Base-by-base conservation (phyloP, 768 basidiomycete genomes). In the Ephemerocybe angulata region DNA sequence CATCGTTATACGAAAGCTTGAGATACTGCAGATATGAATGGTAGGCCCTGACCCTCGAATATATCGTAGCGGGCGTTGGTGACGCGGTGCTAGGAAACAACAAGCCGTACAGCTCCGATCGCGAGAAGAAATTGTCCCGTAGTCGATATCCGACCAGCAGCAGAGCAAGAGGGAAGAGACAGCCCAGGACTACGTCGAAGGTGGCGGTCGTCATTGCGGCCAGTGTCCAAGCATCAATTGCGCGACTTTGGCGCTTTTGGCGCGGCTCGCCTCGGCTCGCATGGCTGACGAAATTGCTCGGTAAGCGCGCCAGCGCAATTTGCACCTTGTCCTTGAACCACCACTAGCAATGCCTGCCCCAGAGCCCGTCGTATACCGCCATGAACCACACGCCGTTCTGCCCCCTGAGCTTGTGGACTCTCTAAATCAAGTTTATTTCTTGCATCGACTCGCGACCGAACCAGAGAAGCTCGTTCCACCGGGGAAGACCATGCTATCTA, bases 401-500 rank as follows among this genome's bases (percentile, higher is more conserved):
- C 84, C 86, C 2, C 37, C 69, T 8, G 86, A 88, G 54, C 76
- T 88, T 21, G 61, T 84, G 12, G 72, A 83, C 30, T 58, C 74
- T 33, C 68, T 88, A 46, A 80, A 87, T 58, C 76, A 86, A 55
- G 74, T 79, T 0, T 85, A 84, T 64, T 84, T 86, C 58, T 76
- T 90, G 8, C 85, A 88, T 63, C 59, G 81, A n/a, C 80, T 90
- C 11, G 82, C 83, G 3, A 85, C 78, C 3, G 79, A 88, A 38
- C 81, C 86, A 5, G 62, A 71, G 0, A 76, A 73, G 42, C 76
- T 86, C 7, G 69, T 90, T n/a, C 86, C 88, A 2, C 79, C 83
- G 1, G 85, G 85, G 49, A 90, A 90, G 66, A 87, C 87, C 1
- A 70, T 89, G 3, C 67, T 89, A 3, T 87, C 88, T 7, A 78